These are phyloP conservation scores for Paulownia fortunei DNA, from an alignment of 257 asterid species.

Conservation along the genomic window DNA sequence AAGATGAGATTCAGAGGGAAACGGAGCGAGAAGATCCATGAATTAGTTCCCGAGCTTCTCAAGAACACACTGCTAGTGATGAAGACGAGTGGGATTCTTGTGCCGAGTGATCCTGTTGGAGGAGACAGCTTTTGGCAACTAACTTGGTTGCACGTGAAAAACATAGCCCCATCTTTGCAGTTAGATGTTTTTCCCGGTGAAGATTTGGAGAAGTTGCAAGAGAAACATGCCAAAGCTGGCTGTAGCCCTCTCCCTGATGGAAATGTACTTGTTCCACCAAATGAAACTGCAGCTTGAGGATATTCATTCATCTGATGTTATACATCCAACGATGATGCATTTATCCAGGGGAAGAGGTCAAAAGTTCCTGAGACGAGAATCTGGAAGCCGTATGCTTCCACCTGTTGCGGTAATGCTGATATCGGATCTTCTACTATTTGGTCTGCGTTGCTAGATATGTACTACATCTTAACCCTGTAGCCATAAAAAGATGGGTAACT, in stretches of 20 bases:
- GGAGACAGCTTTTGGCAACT: constrained; percentile 83
- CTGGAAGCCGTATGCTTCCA: not conserved
- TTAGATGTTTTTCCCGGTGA: constrained; percentile 67
- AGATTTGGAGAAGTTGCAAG: constrained; percentile 66
- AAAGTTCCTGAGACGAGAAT: constrained; percentile 11
- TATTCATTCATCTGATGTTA: constrained; percentile 14
- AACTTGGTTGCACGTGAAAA: constrained; percentile 81
- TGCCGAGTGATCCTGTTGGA: constrained; percentile 59
- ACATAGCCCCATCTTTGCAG: constrained; percentile 72
- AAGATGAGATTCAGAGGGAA: constrained; percentile 76
- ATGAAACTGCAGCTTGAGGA: constrained; percentile 63
- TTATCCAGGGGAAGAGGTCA: not conserved
- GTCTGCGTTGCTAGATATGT: constrained; percentile 6
- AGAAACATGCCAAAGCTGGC: constrained; percentile 49
- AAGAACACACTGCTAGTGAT: constrained; percentile 80
- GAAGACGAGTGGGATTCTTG: constrained; percentile 74
- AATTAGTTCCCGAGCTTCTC: constrained; percentile 86
- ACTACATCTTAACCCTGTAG: not conserved
- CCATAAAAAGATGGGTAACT: constrained; percentile 7
- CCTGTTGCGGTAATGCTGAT: constrained; percentile 11
- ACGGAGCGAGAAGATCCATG: constrained; percentile 79
- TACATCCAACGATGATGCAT: not conserved
- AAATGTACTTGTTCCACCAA: constrained; percentile 59
- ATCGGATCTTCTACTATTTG: not conserved
- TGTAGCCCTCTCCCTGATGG: constrained; percentile 59